Evolutionary conservation across 2,329 filamentous ascomycete species (phyloP).

Genomic region (Diplodia corticola): DNA sequence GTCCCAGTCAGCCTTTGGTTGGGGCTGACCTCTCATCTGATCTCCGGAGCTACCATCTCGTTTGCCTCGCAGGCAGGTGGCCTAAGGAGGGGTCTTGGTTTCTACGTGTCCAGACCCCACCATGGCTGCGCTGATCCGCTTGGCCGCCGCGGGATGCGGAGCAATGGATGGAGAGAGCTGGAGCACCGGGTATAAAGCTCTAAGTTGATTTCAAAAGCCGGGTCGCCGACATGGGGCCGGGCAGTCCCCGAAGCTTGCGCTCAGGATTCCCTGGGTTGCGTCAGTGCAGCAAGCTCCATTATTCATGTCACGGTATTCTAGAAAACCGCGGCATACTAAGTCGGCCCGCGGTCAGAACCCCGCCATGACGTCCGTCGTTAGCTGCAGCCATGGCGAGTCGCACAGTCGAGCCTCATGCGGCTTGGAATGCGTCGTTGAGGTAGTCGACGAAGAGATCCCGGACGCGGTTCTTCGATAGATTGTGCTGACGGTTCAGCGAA

Average conservation of each 20-base stretch:
- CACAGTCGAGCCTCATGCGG: neutral
- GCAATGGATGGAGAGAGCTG: neutral
- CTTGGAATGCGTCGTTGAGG: constrained; percentile 39
- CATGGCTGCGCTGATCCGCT: constrained; percentile 1
- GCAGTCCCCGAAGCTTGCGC: constrained; percentile 8
- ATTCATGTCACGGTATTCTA: constrained; percentile 11
- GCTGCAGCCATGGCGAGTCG: neutral
- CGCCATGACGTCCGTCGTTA: constrained; percentile 6
- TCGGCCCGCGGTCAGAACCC: constrained; percentile 13
- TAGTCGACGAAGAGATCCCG: constrained; percentile 43
- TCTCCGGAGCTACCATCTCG: neutral
- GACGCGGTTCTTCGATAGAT: constrained; percentile 42
- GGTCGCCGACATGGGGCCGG: constrained; percentile 15
- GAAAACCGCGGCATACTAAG: constrained; percentile 1
- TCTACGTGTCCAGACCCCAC: constrained; percentile 13
- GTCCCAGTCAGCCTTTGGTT: neutral
- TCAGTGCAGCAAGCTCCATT: constrained; percentile 9
- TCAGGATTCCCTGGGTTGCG: constrained; percentile 1
- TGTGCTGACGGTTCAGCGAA: constrained; percentile 68
- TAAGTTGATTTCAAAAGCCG: constrained; percentile 9
- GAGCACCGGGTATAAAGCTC: neutral
- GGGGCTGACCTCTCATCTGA: neutral
- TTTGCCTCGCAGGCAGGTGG: constrained; percentile 1
- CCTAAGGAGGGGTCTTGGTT: constrained; percentile 7
- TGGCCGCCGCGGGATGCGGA: constrained; percentile 4